These are phyloP conservation scores for Globisporangium takayamanum DNA, from an alignment of 352 stramenopile genomes.

Conservation along the genomic window DNA sequence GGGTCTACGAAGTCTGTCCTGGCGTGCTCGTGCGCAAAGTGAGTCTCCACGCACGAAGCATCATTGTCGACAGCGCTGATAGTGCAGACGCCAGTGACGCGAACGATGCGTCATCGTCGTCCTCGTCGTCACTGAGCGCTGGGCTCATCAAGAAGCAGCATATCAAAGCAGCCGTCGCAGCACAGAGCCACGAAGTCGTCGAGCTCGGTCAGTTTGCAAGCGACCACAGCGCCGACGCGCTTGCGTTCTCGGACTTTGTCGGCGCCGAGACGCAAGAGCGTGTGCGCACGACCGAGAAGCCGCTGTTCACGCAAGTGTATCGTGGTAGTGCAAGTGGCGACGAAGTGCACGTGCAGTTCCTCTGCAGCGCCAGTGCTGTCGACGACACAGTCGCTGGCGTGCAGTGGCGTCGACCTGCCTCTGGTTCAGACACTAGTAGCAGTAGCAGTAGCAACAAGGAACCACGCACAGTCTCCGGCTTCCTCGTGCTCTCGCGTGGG, in stretches of 20 bases:
- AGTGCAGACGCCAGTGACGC: not conserved
- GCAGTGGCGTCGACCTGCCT: constrained; percentile 24
- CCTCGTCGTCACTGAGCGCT: constrained; percentile 1
- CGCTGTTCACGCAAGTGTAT: constrained; percentile 66
- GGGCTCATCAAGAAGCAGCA: not conserved
- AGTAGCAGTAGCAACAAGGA: not conserved
- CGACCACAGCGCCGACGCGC: constrained; percentile 23
- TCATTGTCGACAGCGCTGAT: constrained; percentile 3
- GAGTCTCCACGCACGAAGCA: constrained; percentile 14
- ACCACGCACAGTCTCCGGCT: constrained; percentile 22
- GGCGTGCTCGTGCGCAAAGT: constrained; percentile 50
- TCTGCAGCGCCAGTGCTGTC: constrained; percentile 40
- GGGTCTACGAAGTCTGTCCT: constrained; percentile 67
- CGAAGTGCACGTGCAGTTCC: constrained; percentile 58
- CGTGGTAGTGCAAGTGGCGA: constrained; percentile 6
- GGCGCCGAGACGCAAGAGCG: constrained; percentile 35
- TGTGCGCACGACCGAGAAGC: constrained; percentile 30
- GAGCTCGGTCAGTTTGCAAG: constrained; percentile 30
- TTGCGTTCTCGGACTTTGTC: constrained; percentile 43
- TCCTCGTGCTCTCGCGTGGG: constrained; percentile 55
- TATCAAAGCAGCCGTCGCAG: constrained; percentile 6
- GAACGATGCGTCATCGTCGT: not conserved
- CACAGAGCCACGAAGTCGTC: constrained; percentile 22
- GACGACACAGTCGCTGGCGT: constrained; percentile 44
- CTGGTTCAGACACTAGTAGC: constrained; percentile 32